Percentiles rank a stretch among this genome's conserved stretches.
Evolutionary conservation across 2,329 filamentous ascomycete genomes (phyloP).

Genomic region (Sordariomycetes sp.): DNA sequence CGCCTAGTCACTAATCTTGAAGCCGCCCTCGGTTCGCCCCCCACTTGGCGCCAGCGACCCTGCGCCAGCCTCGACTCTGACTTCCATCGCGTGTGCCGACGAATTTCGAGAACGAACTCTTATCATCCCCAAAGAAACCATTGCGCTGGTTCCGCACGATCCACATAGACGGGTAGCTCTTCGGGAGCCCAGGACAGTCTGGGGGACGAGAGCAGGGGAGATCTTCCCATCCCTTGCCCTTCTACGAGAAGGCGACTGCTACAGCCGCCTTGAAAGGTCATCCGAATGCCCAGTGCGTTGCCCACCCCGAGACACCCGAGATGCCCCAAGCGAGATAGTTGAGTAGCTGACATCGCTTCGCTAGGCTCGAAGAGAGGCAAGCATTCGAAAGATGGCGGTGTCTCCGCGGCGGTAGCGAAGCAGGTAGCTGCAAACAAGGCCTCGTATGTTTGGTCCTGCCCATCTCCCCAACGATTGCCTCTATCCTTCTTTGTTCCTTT

Average conservation of each 20-base stretch:
- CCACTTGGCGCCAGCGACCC: not conserved
- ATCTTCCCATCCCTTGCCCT: not conserved
- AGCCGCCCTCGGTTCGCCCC: not conserved
- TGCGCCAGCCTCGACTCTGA: not conserved
- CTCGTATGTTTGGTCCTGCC: constrained; percentile 27
- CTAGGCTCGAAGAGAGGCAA: constrained; percentile 40
- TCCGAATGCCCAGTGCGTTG: constrained; percentile 4
- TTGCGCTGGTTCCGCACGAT: not conserved
- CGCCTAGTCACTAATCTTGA: not conserved
- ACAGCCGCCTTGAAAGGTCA: not conserved
- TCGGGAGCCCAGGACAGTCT: not conserved
- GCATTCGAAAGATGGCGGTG: constrained; percentile 43
- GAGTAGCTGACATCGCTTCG: constrained; percentile 6
- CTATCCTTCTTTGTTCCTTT: not conserved
- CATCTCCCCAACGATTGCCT: not conserved
- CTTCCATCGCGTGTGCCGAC: not conserved
- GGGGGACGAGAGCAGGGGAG: not conserved
- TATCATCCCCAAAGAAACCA: not conserved
- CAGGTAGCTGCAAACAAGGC: constrained; percentile 37
- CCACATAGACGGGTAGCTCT: not conserved
- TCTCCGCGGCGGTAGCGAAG: constrained; percentile 41
- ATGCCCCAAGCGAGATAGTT: not conserved
- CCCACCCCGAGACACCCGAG: not conserved
- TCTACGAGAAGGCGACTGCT: constrained; percentile 3
- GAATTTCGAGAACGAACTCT: not conserved